Evolutionary conservation across 768 basidiomycete species (phyloP).

Genomic region (Leccinum sublutescens): DNA sequence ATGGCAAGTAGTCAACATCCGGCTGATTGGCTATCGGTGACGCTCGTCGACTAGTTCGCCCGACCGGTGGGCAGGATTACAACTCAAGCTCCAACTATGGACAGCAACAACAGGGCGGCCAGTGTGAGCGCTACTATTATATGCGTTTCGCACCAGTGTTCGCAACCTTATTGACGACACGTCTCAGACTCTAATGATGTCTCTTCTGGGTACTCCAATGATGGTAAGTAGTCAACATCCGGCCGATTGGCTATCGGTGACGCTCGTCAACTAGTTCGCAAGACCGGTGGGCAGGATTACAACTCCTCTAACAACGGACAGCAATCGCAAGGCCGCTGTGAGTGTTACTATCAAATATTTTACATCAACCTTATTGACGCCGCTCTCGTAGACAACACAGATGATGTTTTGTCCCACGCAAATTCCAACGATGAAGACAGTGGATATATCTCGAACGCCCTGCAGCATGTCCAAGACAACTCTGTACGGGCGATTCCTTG

Average conservation of each 20-base stretch:
- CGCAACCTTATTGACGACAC: conserved; percentile 2
- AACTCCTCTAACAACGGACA: conserved; percentile 52
- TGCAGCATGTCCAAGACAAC: conserved; percentile 24
- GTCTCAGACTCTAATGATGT: too few species aligned
- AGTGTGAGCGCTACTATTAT: conserved; percentile 17
- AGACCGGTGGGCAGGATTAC: conserved; percentile 65
- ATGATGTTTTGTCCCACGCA: conserved; percentile 60
- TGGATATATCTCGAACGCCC: conserved; percentile 15
- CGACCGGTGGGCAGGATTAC: conserved; percentile 53
- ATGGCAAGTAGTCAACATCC: background rate
- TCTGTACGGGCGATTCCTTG: conserved; percentile 10
- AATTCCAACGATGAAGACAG: conserved; percentile 8
- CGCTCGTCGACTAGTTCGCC: conserved; percentile 36
- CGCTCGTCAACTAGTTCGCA: conserved; percentile 36
- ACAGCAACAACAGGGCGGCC: conserved; percentile 2
- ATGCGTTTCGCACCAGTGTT: conserved; percentile 1
- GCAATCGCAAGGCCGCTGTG: conserved; percentile 24
- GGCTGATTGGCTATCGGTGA: conserved; percentile 11
- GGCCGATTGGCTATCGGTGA: conserved; percentile 11
- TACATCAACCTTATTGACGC: conserved; percentile 2
- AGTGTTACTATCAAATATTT: conserved; percentile 6
- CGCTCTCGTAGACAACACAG: conserved; percentile 53
- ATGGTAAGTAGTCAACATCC: background rate
- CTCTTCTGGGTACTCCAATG: background rate
- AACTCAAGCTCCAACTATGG: too few species aligned